A percentile compares a stretch with the other conserved stretches of the same genome.
Evolutionary conservation across 345 rosid species (phyloP).

Genomic region (Euphorbia pulcherrima): DNA sequence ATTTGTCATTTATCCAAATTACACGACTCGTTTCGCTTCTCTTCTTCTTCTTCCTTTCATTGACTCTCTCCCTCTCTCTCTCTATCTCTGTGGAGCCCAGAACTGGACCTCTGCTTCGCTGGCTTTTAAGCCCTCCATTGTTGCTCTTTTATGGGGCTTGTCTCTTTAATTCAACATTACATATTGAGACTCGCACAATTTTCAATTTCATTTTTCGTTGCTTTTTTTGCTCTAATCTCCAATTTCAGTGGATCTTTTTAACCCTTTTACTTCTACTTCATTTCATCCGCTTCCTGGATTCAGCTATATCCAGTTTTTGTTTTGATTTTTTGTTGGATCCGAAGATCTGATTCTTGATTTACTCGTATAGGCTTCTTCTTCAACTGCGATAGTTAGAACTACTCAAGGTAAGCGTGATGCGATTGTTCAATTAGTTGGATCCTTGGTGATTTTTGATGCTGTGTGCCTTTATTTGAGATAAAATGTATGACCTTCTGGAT

Average conservation of each 20-base stretch:
- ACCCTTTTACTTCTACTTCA: conserved; percentile 14
- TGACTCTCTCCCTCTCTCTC: conserved; percentile 24
- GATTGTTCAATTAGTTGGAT: conserved; percentile 13
- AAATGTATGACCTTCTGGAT: conserved; percentile 33
- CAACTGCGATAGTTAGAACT: conserved; percentile 16
- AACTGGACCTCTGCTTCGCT: conserved; percentile 70
- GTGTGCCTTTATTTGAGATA: not conserved
- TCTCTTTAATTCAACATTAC: conserved; percentile 30
- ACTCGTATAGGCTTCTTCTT: conserved; percentile 29
- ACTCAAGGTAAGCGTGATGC: conserved; percentile 31
- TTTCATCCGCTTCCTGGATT: conserved; percentile 12
- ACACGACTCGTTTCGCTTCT: not conserved
- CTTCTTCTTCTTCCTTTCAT: conserved; percentile 5
- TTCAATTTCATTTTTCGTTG: too few species aligned
- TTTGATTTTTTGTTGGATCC: conserved; percentile 35
- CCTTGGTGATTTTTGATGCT: conserved; percentile 11
- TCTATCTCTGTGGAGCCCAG: conserved; percentile 62
- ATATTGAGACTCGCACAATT: conserved; percentile 1
- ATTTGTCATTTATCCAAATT: conserved; percentile 8
- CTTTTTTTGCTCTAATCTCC: not conserved
- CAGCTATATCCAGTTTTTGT: conserved; percentile 1
- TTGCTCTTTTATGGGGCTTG: conserved; percentile 69
- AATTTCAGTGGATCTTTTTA: not conserved
- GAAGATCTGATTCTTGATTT: conserved; percentile 45
- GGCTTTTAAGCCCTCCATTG: conserved; percentile 66